Base-by-base conservation (phyloP, 495 filamentous ascomycete genomes). In the Stereocaulon alpinum region DNA sequence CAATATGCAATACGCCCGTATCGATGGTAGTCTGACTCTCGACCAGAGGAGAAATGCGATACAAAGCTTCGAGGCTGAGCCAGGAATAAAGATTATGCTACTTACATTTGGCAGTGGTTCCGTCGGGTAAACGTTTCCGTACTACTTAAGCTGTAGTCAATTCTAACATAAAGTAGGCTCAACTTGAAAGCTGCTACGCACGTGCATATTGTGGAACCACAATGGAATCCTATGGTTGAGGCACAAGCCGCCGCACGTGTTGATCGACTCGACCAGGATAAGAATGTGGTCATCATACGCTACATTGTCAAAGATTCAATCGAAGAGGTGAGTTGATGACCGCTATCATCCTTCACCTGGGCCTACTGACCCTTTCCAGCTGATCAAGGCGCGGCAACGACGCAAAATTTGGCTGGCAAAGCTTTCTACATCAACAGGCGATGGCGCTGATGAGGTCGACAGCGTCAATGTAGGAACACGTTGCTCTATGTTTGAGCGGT, bases 281-380 rank as follows among this genome's bases (percentile, higher is more conserved):
- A 67, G 40, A 57, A 72, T 12, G 76, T 82, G 0, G 70, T 61
- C 20, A 67, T 77, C 14, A 64, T 72, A 5, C 68, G 75, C 10
- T 81, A 81, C 55, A 67, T 80, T 1, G 67, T 75, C 22, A 62
- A 73, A 37, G 64, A 72, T 15, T 73, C 78, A 0, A 69, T 82
- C 3, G 79, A 82, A 65, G 55, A 77, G 71, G 77, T 80, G 53
- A 32, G 11, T 20, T 20, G n/a, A 34, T 47, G 4, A n/a, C 37
- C 7, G 32, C 40, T 45, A 10, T 20, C 15, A 6, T 40, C 27
- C 5, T 45, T 3, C 34, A 6, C 9, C 40, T 11, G 18, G 14
- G 29, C 15, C 27, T 15, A 29, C 55, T 55, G 32, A 37, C 45
- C 22, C 6, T 12, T 22, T n/a, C 24, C n/a, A 60, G 58, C n/a